Evolutionary conservation across 805 yeast genomes (phyloP), one percentile per base, ranked within the genome.

Genomic region (Wickerhamomyces queroliae): DNA sequence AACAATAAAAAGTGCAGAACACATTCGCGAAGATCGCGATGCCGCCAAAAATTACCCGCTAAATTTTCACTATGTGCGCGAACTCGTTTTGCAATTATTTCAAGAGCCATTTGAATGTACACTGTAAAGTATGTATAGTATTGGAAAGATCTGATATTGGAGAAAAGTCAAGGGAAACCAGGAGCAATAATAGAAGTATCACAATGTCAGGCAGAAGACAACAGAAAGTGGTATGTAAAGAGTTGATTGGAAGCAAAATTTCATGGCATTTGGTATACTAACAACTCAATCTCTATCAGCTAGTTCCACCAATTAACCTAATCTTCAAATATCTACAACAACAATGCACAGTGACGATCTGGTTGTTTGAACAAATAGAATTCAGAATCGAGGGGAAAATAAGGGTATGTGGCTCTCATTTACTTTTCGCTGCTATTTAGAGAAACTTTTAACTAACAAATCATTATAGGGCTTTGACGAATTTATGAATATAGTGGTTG

Each of bases 221-320:
- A 41, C 74, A 67, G 54, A 67, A 67, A 53, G 75, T 68, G 56
- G 70, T 64, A 52, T 20, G 62, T 47, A 19, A 18, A 11, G 51
- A 41, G n/a, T 22, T 18, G 2, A n/a, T 12, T n/a, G 6, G n/a
- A 13, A 25, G n/a, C n/a, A 25, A 10, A 4, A 17, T 28, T 29
- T 17, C n/a, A 20, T 16, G 5, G 27, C 15, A 5, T 28, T 42
- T 44, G 46, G 39, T 39, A 49, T 20, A n/a, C 11, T 15, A 18
- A n/a, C 7, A 11, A 20, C 15, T 27, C 4, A 21, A 46, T 22
- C 19, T 12, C 33, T 27, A 8, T 11, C 25, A 69, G 72, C 74
- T 80, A 67, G 74, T 89, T 37, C 96, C 96, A 39, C 99, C 99
- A 16, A 88, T 93, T 64, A 90, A 89, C 61, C 78, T 89, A 56